Percentiles rank a stretch among this genome's conserved stretches.
Evolutionary conservation across 495 filamentous ascomycete species (phyloP).

Genomic region (Talaromyces proteolyticus): DNA sequence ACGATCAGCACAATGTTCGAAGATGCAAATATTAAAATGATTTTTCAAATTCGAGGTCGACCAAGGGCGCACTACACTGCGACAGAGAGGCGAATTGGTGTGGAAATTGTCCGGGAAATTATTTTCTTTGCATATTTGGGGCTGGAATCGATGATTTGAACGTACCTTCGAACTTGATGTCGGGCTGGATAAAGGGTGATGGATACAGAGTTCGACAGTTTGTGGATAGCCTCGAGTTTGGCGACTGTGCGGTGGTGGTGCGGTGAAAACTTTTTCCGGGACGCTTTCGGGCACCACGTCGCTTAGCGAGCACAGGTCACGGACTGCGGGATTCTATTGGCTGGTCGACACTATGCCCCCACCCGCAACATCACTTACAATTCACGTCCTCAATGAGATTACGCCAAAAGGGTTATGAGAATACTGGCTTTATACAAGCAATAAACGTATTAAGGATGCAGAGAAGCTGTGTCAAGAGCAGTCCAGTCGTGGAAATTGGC

Average conservation of each 20-base stretch:
- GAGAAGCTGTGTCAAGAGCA: too few relatives aligned
- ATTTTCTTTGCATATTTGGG: background rate
- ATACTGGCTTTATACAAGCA: too few relatives aligned
- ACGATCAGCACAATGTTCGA: background rate
- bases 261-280: conserved; percentile 1
- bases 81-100: background rate
- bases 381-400: too few relatives aligned
- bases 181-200: conserved; percentile 3
- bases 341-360: background rate
- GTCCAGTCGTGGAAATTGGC: too few relatives aligned
- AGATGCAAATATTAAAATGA: background rate
- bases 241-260: conserved; percentile 2
- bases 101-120: background rate
- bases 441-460: too few relatives aligned
- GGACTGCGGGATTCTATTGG: too few relatives aligned
- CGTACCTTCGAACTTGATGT: conserved; percentile 8
- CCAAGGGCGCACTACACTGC: background rate
- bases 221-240: conserved; percentile 8
- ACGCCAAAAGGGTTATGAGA: too few relatives aligned
- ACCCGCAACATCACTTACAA: too few relatives aligned
- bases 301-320: too few relatives aligned
- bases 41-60: conserved; percentile 1
- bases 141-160: background rate
- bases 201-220: conserved; percentile 1
- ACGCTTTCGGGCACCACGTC: background rate